Evolutionary conservation across 495 filamentous ascomycete species (phyloP).

Genomic region (Hypoxylon rickii): DNA sequence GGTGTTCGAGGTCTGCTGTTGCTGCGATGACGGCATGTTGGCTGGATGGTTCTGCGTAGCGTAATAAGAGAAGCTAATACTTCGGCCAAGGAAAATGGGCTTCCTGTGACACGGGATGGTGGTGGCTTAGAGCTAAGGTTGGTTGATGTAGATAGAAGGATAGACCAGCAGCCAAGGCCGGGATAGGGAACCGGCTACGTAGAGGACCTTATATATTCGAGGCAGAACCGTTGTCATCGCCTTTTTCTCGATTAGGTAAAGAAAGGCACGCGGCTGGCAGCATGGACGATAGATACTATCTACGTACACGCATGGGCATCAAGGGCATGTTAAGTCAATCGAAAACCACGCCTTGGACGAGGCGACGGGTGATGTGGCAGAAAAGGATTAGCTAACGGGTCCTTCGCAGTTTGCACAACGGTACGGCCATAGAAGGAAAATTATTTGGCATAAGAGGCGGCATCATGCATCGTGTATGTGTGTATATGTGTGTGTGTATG

Average conservation of each 20-base stretch:
- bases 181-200: slow-evolving; percentile 18
- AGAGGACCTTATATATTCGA: slow-evolving; percentile 34
- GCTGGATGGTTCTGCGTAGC: slow-evolving; percentile 15
- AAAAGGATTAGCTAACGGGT: slow-evolving; percentile 46
- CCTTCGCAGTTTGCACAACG: slow-evolving; percentile 51
- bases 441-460: slow-evolving; percentile 46
- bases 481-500: no score
- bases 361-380: slow-evolving; percentile 48
- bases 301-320: slow-evolving; percentile 28
- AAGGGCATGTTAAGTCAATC: slow-evolving; percentile 20
- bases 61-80: slow-evolving; percentile 12
- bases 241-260: slow-evolving; percentile 29
- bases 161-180: slow-evolving; percentile 3
- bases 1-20: slow-evolving; percentile 26
- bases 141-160: slow-evolving; percentile 17
- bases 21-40: slow-evolving; percentile 36
- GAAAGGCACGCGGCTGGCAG: slow-evolving; percentile 34
- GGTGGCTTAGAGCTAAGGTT: slow-evolving; percentile 5
- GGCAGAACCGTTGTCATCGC: slow-evolving; percentile 18
- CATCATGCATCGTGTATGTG: slow-evolving; percentile 51
- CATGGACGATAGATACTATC: slow-evolving; percentile 26
- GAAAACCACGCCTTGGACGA: slow-evolving; percentile 30
- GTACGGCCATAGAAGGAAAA: slow-evolving; percentile 44
- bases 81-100: slow-evolving; percentile 4
- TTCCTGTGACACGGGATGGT: neutral